Percentiles rank a stretch among this genome's conserved stretches.
Conservation (phyloP, 1,284 basidiomycete species). For the Heterobasidion occidentale region DNA sequence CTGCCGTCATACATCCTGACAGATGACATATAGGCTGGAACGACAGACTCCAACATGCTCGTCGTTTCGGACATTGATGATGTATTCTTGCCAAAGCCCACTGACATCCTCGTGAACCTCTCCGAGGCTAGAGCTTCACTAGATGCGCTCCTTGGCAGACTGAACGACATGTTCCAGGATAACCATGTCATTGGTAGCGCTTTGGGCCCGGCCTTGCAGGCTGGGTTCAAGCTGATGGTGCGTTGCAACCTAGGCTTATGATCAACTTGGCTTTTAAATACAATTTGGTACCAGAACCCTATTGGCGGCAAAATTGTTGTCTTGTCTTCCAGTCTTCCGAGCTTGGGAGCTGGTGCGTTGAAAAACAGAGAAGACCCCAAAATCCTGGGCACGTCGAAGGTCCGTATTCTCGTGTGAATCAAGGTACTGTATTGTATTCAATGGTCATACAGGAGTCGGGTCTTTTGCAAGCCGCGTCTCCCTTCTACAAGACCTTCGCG, state of each 20-base stretch:
- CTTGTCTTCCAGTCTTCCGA: conserved; percentile 85
- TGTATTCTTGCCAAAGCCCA: conserved; percentile 96
- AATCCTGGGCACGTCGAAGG: conserved; percentile 91
- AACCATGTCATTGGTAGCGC: conserved; percentile 89
- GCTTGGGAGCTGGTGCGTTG: conserved; percentile 83
- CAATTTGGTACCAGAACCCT: conserved; percentile 19
- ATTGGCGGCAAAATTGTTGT: conserved; percentile 96
- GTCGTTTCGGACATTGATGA: conserved; percentile 97
- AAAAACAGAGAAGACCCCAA: conserved; percentile 98
- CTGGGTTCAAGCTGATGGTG: conserved; percentile 93
- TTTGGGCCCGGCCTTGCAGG: conserved; percentile 92
- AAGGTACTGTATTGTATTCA: conserved; percentile 1
- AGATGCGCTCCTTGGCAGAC: conserved; percentile 74
- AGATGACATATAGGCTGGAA: conserved; percentile 49
- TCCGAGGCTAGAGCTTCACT: conserved; percentile 78
- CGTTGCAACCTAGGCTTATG: conserved; percentile 11
- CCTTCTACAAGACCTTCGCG: conserved; percentile 98
- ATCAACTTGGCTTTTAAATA: background rate
- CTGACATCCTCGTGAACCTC: conserved; percentile 91
- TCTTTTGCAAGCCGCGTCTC: conserved; percentile 81
- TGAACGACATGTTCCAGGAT: conserved; percentile 97
- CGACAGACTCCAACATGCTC: conserved; percentile 87
- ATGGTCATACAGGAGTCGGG: conserved; percentile 61
- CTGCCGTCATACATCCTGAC: background rate
- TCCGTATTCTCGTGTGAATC: conserved; percentile 19